Evolutionary conservation across 768 basidiomycete genomes (phyloP), one percentile per base, ranked within the genome.

Genomic region (Boletus patriciae): DNA sequence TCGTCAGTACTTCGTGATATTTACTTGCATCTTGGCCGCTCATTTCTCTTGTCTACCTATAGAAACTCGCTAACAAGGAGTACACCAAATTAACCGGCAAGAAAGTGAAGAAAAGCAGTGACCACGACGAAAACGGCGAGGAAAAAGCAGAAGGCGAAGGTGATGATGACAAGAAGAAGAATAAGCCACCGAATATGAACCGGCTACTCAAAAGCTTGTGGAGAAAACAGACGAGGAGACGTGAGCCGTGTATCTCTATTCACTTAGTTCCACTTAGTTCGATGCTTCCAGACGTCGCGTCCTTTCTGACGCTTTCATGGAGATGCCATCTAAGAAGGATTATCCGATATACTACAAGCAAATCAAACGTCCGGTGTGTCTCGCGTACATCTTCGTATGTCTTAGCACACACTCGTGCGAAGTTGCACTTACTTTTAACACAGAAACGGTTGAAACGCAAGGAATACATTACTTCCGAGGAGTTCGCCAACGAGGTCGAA

Each of bases 401-500:
- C 13, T 21, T 16, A n/a, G n/a, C n/a, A 31, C 19, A 31, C 31
- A 27, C 38, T 53, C n/a, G 12, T 46, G 50, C 10, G 16, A 31
- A 10, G 9, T n/a, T 42, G 3, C n/a, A 36, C 50, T 59, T 19
- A 60, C 52, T 6, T 25, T 61, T 16, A 25, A 19, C 33, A 29
- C 62, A 98, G 94, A 87, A 86, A 83, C 84, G 83, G 47, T 76
- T 96, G 60, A 87, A 91, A 66, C 83, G 83, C 54, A 90, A 92
- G 68, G 86, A 89, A 62, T 98, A 96, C 67, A 65, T 68, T 21
- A 81, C 78, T 3, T 74, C 82, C 6, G 76, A 80, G 5, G 86
- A 88, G 25, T 96, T 95, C 66, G 87, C 88, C 43, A 83, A 83
- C 10, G 95, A 98, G 57, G 88, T 95, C 15, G 92, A 94, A 64